Conservation (phyloP, 148 eudicot genomes). For the Persicaria maculosa region DNA sequence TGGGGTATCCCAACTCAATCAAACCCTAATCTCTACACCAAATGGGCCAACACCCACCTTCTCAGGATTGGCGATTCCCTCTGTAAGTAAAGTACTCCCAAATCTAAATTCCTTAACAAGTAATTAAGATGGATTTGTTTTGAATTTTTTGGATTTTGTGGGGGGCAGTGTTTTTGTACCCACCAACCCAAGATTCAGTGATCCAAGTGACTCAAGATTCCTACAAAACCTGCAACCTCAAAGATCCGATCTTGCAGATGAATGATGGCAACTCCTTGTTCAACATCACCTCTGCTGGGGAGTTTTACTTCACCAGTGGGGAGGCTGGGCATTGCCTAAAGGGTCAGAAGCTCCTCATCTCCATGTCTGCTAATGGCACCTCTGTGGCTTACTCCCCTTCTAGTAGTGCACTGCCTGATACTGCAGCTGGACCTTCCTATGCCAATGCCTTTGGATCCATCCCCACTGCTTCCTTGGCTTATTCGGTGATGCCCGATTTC, state of each 20-base stretch:
- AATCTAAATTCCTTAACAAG: no score
- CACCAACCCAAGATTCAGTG: conserved; percentile 90
- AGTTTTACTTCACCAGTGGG: conserved; percentile 81
- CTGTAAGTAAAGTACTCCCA: conserved; percentile 35
- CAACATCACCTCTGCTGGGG: conserved; percentile 52
- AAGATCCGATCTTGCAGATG: conserved; percentile 73
- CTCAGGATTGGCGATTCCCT: conserved; percentile 70
- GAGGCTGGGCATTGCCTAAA: conserved; percentile 52
- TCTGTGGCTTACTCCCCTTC: conserved; percentile 32
- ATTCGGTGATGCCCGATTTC: neutral
- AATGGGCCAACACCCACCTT: conserved; percentile 51
- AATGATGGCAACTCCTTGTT: conserved; percentile 80
- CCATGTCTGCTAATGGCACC: conserved; percentile 40
- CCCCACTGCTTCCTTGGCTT: conserved; percentile 40
- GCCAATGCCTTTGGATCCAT: conserved; percentile 59
- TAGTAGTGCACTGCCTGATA: conserved; percentile 20
- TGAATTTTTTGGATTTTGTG: neutral
- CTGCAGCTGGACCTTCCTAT: conserved; percentile 41
- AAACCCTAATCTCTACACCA: conserved; percentile 47
- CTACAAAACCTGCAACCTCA: conserved; percentile 51
- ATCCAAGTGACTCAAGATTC: conserved; percentile 56
- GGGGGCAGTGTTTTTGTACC: conserved; percentile 79
- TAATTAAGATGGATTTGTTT: no score
- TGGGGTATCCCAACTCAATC: conserved; percentile 59
- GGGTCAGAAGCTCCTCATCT: conserved; percentile 70